Conservation (phyloP, 768 basidiomycete genomes). For the Daedaleopsis nitida region DNA sequence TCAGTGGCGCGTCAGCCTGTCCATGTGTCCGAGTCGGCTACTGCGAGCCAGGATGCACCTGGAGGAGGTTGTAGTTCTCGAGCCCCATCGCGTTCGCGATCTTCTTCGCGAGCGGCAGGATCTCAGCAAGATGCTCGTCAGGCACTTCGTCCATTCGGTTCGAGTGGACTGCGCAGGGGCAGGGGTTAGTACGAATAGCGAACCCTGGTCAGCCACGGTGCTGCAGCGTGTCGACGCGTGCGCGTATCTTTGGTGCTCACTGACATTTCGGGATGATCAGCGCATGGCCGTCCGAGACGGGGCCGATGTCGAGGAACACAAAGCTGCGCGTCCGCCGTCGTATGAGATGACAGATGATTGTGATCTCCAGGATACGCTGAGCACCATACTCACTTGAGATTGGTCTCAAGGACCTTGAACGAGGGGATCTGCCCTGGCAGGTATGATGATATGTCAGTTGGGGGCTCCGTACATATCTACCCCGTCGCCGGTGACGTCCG, state of each 20-base stretch:
- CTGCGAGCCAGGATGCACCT: conserved; percentile 35
- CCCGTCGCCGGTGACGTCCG: neutral
- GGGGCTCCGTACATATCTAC: neutral
- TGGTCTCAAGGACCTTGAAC: conserved; percentile 79
- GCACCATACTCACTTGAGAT: conserved; percentile 43
- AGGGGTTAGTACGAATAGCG: neutral
- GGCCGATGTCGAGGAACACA: conserved; percentile 91
- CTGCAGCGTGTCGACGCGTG: no score
- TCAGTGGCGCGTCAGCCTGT: no score
- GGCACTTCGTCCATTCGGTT: conserved; percentile 85
- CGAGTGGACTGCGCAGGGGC: conserved; percentile 63
- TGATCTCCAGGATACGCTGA: neutral
- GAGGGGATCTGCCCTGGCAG: conserved; percentile 82
- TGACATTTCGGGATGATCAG: conserved; percentile 92
- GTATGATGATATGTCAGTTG: neutral
- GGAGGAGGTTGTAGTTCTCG: conserved; percentile 85
- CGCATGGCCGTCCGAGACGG: conserved; percentile 84
- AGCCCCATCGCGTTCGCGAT: conserved; percentile 72
- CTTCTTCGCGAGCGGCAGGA: conserved; percentile 85
- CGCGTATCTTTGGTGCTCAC: neutral
- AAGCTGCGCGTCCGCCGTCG: conserved; percentile 29
- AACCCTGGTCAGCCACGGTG: no score
- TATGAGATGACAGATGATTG: neutral
- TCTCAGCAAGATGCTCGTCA: conserved; percentile 78
- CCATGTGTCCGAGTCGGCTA: neutral